Percentiles rank a stretch among this genome's conserved stretches.
phyloP scores from a whole-genome alignment of 441 rosid genomes.

The Caryocar brasiliense region DNA sequence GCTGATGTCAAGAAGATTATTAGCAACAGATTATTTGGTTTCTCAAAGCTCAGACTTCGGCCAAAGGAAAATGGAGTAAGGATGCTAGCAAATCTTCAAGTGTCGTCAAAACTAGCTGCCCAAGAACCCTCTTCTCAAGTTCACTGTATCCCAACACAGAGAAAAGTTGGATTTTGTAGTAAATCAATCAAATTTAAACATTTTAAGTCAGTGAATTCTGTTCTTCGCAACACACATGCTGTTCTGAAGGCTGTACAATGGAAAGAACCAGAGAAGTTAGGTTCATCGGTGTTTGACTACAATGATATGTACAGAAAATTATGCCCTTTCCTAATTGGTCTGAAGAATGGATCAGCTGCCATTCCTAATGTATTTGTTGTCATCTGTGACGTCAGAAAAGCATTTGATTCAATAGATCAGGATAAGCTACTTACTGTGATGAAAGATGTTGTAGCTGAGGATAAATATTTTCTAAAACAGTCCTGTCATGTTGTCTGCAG shows the following conservation, averaged over 20 bases:
- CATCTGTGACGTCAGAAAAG: constrained; percentile 74
- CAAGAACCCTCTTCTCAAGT: constrained; percentile 6
- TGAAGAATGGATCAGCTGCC: constrained; percentile 37
- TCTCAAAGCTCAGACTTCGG: constrained; percentile 61
- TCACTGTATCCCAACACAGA: constrained; percentile 5
- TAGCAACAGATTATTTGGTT: constrained; percentile 37
- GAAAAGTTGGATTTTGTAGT: background rate
- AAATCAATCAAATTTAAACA: constrained; percentile 7
- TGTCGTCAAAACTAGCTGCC: constrained; percentile 34
- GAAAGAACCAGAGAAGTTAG: constrained; percentile 60
- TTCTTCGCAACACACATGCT: constrained; percentile 60
- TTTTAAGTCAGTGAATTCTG: constrained; percentile 41
- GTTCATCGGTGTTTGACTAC: constrained; percentile 82
- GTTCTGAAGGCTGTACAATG: constrained; percentile 60
- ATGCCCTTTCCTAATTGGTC: constrained; percentile 42
- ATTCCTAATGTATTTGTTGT: constrained; percentile 50
- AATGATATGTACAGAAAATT: constrained; percentile 66
- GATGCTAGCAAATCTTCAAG: constrained; percentile 59
- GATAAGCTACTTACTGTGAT: constrained; percentile 50
- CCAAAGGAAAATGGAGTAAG: constrained; percentile 68
- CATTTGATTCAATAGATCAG: constrained; percentile 80
- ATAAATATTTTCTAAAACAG: constrained; percentile 37
- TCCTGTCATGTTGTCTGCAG: constrained; percentile 40
- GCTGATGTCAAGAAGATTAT: constrained; percentile 34
- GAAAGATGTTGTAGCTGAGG: constrained; percentile 38